Conservation (phyloP, 2,329 filamentous ascomycete genomes). For the Fusarium newnesense region DNA sequence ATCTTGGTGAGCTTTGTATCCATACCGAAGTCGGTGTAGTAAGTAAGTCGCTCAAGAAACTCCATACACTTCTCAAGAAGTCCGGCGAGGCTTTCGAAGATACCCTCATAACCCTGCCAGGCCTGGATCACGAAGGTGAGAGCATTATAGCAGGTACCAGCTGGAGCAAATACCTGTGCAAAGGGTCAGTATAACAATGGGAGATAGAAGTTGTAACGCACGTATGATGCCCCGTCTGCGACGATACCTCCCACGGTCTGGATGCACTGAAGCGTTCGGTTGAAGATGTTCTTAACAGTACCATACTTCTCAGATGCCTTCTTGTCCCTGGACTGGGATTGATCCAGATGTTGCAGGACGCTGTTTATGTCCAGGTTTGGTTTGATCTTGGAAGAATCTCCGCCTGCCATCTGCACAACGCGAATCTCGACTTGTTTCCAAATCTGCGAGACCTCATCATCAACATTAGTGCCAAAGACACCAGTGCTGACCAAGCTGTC, state of each 20-base stretch:
- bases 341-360: not conserved
- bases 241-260: not conserved
- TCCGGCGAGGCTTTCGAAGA: not conserved
- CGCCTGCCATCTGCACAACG: not conserved
- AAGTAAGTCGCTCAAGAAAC: not conserved
- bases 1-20: not conserved
- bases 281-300: not conserved
- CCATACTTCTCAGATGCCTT: not conserved
- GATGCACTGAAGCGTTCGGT: not conserved
- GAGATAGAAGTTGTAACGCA: not conserved
- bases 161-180: not conserved
- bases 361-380: not conserved
- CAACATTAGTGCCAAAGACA: not conserved
- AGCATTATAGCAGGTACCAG: constrained; percentile 1
- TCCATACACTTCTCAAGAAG: not conserved
- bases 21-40: not conserved
- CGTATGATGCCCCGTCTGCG: not conserved
- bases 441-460: not conserved
- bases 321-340: not conserved
- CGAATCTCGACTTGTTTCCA: constrained; percentile 1
- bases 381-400: not conserved
- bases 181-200: not conserved
- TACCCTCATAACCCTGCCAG: not conserved
- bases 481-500: not conserved
- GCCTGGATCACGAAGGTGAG: not conserved